Evolutionary conservation across 1,284 basidiomycete genomes (phyloP), one percentile per base, ranked within the genome.

Genomic region (Thecaphora frezii): DNA sequence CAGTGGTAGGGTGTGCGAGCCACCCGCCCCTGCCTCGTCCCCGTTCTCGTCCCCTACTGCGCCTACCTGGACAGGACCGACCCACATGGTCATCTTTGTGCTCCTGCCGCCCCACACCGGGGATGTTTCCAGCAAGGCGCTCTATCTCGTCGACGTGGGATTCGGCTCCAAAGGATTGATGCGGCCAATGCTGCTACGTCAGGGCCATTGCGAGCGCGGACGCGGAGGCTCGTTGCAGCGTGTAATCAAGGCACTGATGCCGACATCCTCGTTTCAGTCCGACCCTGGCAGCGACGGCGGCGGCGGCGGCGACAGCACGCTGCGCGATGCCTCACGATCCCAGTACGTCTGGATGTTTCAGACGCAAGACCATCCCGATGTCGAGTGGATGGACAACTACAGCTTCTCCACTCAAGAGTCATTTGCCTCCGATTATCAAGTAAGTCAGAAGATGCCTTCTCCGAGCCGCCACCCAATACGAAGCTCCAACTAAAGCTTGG

Each of bases 111-210:
- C 43, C 14, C 63, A 66, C 14, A 14, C 60, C 2, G 19, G 18
- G 8, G n/a, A 23, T 5, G 51, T 47, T 2, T 7, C 12, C 21
- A 38, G 33, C 16, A 44, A 36, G 13, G 45, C 22, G 7, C 50
- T 47, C 5, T 66, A 69, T 22, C 21, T 56, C 5, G 38, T 46
- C 9, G 66, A 69, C 37, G 63, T 69, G 1, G 66, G 62, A 1
- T 66, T 46, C 21, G 66, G 62, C 3, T 48, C 44, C 16, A 9
- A 13, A 51, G 55, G 26, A 44, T 51, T 5, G 52, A 42, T 21
- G 38, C 48, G 58, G 12, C 66, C 66, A 0, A 54, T 65, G 1
- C 36, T 66, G 13, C 50, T 69, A 5, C 33, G 51, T 0, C 43
- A 69, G 19, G 59, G 56, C 9, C 40, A 50, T 40, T 39, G 51